Conservation (phyloP, 2,329 filamentous ascomycete genomes). For the Fusarium sp. region DNA sequence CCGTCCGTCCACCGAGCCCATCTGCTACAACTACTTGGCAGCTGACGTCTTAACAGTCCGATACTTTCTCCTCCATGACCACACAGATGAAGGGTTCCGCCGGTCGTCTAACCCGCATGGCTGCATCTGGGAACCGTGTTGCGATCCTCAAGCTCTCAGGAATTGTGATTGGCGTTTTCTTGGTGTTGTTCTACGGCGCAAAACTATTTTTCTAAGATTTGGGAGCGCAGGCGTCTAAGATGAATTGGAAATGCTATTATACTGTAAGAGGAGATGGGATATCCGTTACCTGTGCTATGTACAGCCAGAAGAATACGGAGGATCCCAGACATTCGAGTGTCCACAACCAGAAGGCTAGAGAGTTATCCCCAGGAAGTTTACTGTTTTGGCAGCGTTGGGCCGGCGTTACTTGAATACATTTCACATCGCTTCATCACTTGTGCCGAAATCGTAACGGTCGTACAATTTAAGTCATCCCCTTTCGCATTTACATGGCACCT, state of each 20-base stretch:
- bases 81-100: slow-evolving; percentile 87
- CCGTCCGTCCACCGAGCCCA: slow-evolving; percentile 64
- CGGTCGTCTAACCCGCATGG: slow-evolving; percentile 86
- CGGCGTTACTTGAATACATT: slow-evolving; percentile 41
- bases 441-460: slow-evolving; percentile 9
- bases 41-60: slow-evolving; percentile 65
- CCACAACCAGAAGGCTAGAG: slow-evolving; percentile 6
- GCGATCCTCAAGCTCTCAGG: slow-evolving; percentile 90
- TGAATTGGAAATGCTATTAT: slow-evolving; percentile 2
- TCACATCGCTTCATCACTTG: slow-evolving; percentile 23
- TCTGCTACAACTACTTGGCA: neutral
- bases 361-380: slow-evolving; percentile 16
- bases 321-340: slow-evolving; percentile 7
- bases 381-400: slow-evolving; percentile 34
- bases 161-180: slow-evolving; percentile 78
- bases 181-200: slow-evolving; percentile 80
- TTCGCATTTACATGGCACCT: slow-evolving; percentile 50
- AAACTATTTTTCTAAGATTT: slow-evolving; percentile 68
- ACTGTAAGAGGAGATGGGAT: neutral
- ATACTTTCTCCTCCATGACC: slow-evolving; percentile 91
- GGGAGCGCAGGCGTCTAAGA: slow-evolving; percentile 9
- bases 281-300: neutral
- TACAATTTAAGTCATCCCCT: slow-evolving; percentile 34
- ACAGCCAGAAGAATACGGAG: neutral
- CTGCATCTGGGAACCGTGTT: slow-evolving; percentile 87